These are phyloP conservation scores for Parietaria judaica DNA, from an alignment of 306 rosid species.

Conservation along the genomic window DNA sequence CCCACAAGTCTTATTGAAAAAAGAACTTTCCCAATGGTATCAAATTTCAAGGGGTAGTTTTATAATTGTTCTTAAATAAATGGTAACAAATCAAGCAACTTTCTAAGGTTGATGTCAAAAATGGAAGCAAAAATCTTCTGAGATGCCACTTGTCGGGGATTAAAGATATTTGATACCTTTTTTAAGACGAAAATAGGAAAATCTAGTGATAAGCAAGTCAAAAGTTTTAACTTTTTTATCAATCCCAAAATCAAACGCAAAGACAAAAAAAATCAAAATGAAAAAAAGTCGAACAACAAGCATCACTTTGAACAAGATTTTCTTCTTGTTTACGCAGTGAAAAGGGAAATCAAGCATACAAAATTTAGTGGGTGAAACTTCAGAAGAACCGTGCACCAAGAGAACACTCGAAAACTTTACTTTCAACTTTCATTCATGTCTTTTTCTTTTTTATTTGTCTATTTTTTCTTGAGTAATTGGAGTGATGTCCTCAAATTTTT, in stretches of 20 bases:
- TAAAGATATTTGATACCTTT: neutral
- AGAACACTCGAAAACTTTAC: constrained; percentile 8
- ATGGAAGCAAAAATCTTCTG: neutral
- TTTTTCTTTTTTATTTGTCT: too few species aligned
- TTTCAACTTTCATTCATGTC: neutral
- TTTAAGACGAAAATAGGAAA: neutral
- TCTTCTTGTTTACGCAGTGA: neutral
- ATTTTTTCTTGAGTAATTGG: too few species aligned
- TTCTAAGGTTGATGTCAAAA: too few species aligned
- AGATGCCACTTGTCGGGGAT: neutral
- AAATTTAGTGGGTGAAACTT: neutral
- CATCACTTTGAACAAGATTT: constrained; percentile 12
- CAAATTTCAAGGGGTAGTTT: too few species aligned
- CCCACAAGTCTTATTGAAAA: too few species aligned
- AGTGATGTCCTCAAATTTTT: too few species aligned
- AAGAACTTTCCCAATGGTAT: too few species aligned
- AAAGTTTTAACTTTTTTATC: neutral
- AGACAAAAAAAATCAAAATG: neutral
- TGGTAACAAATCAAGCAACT: too few species aligned
- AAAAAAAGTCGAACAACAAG: neutral
- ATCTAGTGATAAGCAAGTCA: constrained; percentile 4
- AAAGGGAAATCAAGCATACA: neutral
- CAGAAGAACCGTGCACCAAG: neutral
- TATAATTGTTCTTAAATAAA: too few species aligned
- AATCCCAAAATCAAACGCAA: neutral